A percentile compares a stretch with the other conserved stretches of the same genome.
Conservation (phyloP, 495 filamentous ascomycete species). For the Daldinia bambusicola region DNA sequence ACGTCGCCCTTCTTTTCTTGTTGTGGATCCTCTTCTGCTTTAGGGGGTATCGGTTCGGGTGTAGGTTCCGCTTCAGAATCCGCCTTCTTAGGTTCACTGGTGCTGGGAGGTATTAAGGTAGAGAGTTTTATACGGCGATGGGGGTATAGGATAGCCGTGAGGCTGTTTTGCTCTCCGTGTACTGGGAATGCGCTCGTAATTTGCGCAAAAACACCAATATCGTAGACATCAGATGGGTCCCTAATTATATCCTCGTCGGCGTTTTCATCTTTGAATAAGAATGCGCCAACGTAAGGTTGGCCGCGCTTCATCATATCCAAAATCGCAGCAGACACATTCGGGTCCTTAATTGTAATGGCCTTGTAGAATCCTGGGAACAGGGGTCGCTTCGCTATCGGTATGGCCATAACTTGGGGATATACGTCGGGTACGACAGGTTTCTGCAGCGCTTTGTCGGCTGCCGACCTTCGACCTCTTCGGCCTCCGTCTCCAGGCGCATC, state of each 20-base stretch:
- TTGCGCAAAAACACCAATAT: slow-evolving; percentile 96
- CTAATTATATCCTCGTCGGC: slow-evolving; percentile 92
- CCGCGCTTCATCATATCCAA: slow-evolving; percentile 97
- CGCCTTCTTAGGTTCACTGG: slow-evolving; percentile 53
- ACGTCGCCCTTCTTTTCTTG: slow-evolving; percentile 87
- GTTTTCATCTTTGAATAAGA: slow-evolving; percentile 95
- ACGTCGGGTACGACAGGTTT: slow-evolving; percentile 92
- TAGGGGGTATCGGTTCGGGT: slow-evolving; percentile 65
- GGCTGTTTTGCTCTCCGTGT: slow-evolving; percentile 76
- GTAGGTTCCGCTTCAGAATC: slow-evolving; percentile 55
- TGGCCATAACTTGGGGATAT: slow-evolving; percentile 98
- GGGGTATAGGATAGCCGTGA: slow-evolving; percentile 94
- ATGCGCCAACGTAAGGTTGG: slow-evolving; percentile 96
- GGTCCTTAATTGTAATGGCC: slow-evolving; percentile 93
- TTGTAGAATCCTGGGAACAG: slow-evolving; percentile 99
- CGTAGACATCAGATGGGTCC: slow-evolving; percentile 86
- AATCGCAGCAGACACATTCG: slow-evolving; percentile 86
- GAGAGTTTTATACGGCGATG: slow-evolving; percentile 94
- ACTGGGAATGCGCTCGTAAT: slow-evolving; percentile 94
- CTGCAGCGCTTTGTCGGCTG: slow-evolving; percentile 76
- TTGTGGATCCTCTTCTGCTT: slow-evolving; percentile 57
- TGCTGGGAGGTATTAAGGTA: slow-evolving; percentile 73
- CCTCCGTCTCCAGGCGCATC: slow-evolving; percentile 61
- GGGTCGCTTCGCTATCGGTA: slow-evolving; percentile 95
- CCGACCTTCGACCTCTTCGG: slow-evolving; percentile 68